These are phyloP conservation scores for Ogataea polymorpha DNA, from an alignment of 805 yeast genomes.

Conservation along the genomic window DNA sequence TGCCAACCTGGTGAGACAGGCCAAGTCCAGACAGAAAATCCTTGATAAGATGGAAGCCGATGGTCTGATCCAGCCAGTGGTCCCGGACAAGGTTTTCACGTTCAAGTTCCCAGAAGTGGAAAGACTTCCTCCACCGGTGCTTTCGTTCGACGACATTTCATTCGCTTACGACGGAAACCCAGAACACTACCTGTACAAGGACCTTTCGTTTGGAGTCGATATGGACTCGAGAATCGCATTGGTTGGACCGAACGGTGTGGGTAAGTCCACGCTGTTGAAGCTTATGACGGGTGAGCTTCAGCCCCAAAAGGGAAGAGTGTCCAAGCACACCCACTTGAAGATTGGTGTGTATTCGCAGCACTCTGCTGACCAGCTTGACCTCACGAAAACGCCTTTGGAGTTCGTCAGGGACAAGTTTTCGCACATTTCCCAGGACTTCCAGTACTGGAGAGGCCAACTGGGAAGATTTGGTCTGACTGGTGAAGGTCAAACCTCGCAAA, in stretches of 20 bases:
- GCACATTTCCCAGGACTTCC: conserved; percentile 91
- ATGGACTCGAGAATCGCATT: conserved; percentile 98
- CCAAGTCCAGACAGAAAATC: conserved; percentile 98
- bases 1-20: conserved; percentile 97
- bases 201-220: conserved; percentile 96
- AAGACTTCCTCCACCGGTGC: conserved; percentile 97
- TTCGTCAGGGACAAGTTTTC: conserved; percentile 95
- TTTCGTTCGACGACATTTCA: conserved; percentile 92
- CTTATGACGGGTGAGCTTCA: conserved; percentile 92
- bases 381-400: conserved; percentile 92
- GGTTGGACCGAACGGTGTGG: conserved; percentile 99
- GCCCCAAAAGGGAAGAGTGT: conserved; percentile 92
- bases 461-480: conserved; percentile 99
- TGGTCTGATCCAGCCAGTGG: conserved; percentile 91
- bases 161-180: conserved; percentile 82
- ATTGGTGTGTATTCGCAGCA: conserved; percentile 99
- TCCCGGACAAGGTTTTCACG: conserved; percentile 87
- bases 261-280: conserved; percentile 93
- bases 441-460: conserved; percentile 96
- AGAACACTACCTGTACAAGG: conserved; percentile 85
- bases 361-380: conserved; percentile 96
- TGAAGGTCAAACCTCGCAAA: conserved; percentile 96
- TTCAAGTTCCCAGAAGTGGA: conserved; percentile 95
- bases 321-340: conserved; percentile 95
- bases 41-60: conserved; percentile 99